A percentile compares a stretch with the other conserved stretches of the same genome.
These are phyloP conservation scores for Xylaria sp. DNA, from an alignment of 495 filamentous ascomycete genomes.

Conservation along the genomic window DNA sequence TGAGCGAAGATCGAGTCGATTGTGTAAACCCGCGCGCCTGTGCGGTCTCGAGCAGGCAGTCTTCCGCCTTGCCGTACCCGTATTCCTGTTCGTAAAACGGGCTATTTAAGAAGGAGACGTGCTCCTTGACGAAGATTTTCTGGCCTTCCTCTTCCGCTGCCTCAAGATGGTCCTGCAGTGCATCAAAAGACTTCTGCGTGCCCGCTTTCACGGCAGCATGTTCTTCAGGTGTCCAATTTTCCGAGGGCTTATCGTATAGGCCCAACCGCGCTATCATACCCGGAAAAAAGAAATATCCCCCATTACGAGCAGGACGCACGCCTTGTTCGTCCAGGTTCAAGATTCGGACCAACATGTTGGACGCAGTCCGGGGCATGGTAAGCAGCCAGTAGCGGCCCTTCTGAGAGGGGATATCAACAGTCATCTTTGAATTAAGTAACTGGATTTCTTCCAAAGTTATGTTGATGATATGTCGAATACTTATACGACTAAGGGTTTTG, in stretches of 20 bases:
- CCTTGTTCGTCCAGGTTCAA: conserved; percentile 50
- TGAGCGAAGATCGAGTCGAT: conserved; percentile 38
- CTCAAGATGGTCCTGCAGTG: conserved; percentile 38
- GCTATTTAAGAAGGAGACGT: conserved; percentile 38
- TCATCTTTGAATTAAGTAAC: conserved; percentile 15
- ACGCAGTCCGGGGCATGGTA: conserved; percentile 52
- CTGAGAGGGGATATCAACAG: conserved; percentile 7
- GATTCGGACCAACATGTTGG: conserved; percentile 50
- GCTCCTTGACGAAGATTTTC: conserved; percentile 51
- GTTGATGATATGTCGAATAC: background rate
- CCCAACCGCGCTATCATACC: conserved; percentile 29
- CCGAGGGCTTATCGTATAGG: conserved; percentile 32
- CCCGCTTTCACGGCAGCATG: conserved; percentile 21
- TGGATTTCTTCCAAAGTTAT: background rate
- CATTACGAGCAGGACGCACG: conserved; percentile 28
- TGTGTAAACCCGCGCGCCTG: conserved; percentile 6
- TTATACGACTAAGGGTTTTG: background rate
- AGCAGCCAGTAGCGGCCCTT: conserved; percentile 35
- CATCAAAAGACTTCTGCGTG: conserved; percentile 36
- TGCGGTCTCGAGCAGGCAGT: background rate
- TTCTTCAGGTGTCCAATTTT: conserved; percentile 41
- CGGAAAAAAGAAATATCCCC: conserved; percentile 51
- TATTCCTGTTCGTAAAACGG: conserved; percentile 27
- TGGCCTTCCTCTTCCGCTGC: conserved; percentile 39
- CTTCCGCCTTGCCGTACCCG: conserved; percentile 8